Base-by-base conservation (phyloP, 1,284 basidiomycete genomes). In the Microbotryum scabiosae region DNA sequence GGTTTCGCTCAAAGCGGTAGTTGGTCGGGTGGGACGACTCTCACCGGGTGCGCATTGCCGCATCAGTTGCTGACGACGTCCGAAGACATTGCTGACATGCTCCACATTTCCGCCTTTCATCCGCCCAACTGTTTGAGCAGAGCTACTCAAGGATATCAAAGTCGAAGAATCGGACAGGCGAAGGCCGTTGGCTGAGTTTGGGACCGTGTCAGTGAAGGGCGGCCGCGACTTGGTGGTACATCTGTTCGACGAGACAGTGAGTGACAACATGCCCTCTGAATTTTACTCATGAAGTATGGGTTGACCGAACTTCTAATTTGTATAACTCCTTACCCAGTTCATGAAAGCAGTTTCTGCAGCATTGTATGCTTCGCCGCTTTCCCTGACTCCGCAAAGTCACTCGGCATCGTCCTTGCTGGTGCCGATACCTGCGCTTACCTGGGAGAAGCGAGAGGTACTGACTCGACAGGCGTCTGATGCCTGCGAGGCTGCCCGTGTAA, bases 401-500 rank as follows among this genome's bases (percentile, higher is more conserved):
- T 58, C 57, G 21, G 47, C 62, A 9, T 60, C 62, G 5, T 26
- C 62, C 18, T 36, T 68, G 25, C 54, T 58, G 21, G 66, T 68
- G 2, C 66, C 66, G 14, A 54, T 68, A 6, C 66, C 66, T 5
- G 45, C 41, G 18, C 51, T 64, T 16, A 61, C 66, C 53, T 51
- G 47, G 55, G 60, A 59, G 46, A 68, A 65, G 52, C 66, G 66
- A 5, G 50, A 66, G 46, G 50, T 41, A 21, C 57, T 66, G 51
- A 64, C 66, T 2, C 43, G 56, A 5, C 64, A 71, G 45, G 68
- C 70, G 5, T 65, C 67, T 36, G 61, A 64, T 8, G n/a, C 70
- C n/a, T 69, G 66, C 54, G 70, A 71, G 58, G 62, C 65, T 47
- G 65, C 70, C 3, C 47, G 70, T n/a, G 62, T 65, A 18, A 51